Evolutionary conservation across 2,329 filamentous ascomycete genomes (phyloP), one percentile per base, ranked within the genome.

Genomic region (Talaromyces rugulosus): DNA sequence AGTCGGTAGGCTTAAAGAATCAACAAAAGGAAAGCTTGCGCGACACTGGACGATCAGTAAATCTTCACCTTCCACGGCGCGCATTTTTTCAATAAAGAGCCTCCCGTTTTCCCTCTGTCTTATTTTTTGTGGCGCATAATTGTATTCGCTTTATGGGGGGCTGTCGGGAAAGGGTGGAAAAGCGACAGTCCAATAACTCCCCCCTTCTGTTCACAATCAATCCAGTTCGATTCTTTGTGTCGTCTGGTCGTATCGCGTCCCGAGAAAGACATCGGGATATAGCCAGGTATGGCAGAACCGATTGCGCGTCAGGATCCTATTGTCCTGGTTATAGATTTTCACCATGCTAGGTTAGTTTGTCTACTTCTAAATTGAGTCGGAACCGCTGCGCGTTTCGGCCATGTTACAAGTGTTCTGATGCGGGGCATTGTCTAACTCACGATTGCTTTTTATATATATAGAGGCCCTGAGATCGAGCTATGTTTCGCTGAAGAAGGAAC

Each of bases 401-500:
- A 23, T 23, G 23, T 23, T 23, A 23, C 23, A 23, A 23, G 23
- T 23, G n/a, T 47, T 47, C 14, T 47, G 16, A 31, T 31, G 50
- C 50, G 50, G 50, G 50, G 50, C 16, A 53, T 14, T 18, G n/a
- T 18, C n/a, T 54, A 8, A 34, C 12, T 60, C 16, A 27, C 16
- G 36, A n/a, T 40, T 40, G 16, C 16, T 54, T 34, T 36, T 9
- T 23, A 47, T 31, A 4, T 12, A 5, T 30, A 5, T 28, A 87
- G 87, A 74, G 95, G 95, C 8, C 95, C 95, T 34, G 95, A 99
- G 79, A 90, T 98, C 61, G 93, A 98, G 80, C 85, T 84, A 70
- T 98, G 94, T 90, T 91, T 96, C 72, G 92, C 92, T 64, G 80
- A 88, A 23, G 87, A 93, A 68, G 90, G 87, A 59, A 82, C 80